These are phyloP conservation scores for Aspergillus biplanus DNA, from an alignment of 495 filamentous ascomycete species.

Conservation along the genomic window DNA sequence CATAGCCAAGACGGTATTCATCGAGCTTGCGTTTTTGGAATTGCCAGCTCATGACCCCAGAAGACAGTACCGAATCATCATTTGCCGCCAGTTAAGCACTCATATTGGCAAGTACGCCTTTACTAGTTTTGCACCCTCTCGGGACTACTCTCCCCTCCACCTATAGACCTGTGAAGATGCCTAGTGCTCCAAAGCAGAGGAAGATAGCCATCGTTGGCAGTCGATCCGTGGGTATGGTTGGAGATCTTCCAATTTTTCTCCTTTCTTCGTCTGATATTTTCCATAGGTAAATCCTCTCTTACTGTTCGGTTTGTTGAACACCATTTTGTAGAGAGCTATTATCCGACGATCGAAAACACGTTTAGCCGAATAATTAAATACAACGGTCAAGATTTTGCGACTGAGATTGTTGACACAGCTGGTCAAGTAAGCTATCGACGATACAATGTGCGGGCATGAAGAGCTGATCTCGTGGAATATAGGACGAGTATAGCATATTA, in stretches of 20 bases:
- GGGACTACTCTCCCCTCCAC: not conserved
- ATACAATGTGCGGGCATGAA: slow-evolving; percentile 20
- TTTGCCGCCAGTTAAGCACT: not conserved
- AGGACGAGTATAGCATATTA: slow-evolving; percentile 98
- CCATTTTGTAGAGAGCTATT: slow-evolving; percentile 98
- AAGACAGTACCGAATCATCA: not conserved
- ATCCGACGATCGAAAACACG: slow-evolving; percentile 98
- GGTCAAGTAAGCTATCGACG: slow-evolving; percentile 71
- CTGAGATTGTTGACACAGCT: slow-evolving; percentile 97
- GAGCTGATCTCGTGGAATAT: slow-evolving; percentile 21
- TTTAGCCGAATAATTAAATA: slow-evolving; percentile 93
- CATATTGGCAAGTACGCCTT: not conserved
- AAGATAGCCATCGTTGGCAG: slow-evolving; percentile 99
- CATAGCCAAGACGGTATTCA: not conserved
- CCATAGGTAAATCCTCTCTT: slow-evolving; percentile 91
- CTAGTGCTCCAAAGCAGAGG: slow-evolving; percentile 84
- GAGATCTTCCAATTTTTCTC: not conserved
- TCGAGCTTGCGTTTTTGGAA: not conserved
- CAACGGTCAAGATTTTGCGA: slow-evolving; percentile 90
- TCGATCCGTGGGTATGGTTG: slow-evolving; percentile 86
- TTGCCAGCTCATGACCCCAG: not conserved
- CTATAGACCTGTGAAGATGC: slow-evolving; percentile 56
- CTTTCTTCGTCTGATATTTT: slow-evolving; percentile 11
- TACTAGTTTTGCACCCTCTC: not conserved
- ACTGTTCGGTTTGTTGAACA: slow-evolving; percentile 97